These are phyloP conservation scores for Helianthus tuberosus DNA, from an alignment of 129 eudicot genomes.

Conservation along the genomic window DNA sequence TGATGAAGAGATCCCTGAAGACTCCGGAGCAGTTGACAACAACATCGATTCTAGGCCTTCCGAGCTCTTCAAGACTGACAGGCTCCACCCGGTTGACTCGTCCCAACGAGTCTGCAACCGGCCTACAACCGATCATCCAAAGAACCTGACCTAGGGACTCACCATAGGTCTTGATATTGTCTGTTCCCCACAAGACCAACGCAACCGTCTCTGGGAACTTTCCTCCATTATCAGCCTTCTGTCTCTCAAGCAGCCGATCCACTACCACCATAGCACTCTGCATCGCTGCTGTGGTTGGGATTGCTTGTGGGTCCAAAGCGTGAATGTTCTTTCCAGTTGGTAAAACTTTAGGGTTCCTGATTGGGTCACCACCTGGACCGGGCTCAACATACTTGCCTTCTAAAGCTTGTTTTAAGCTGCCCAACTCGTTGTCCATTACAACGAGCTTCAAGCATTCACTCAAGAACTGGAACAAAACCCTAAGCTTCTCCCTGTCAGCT, in stretches of 20 bases:
- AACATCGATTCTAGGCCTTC: constrained; percentile 99
- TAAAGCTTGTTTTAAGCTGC: constrained; percentile 88
- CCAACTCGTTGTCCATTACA: constrained; percentile 90
- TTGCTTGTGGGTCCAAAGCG: constrained; percentile 97
- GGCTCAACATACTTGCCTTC: constrained; percentile 98
- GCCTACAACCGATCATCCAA: constrained; percentile 97
- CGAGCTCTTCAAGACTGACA: constrained; percentile 96
- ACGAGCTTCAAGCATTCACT: constrained; percentile 87
- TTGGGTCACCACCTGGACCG: constrained; percentile 99
- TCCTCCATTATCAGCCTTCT: constrained; percentile 95
- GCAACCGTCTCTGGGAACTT: constrained; percentile 97
- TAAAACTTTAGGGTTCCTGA: constrained; percentile 93
- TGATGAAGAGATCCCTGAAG: constrained; percentile 94
- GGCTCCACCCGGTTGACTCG: constrained; percentile 89
- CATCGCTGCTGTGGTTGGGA: constrained; percentile 97
- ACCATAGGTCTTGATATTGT: constrained; percentile 95
- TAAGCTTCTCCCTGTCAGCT: constrained; percentile 89
- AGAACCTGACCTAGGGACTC: constrained; percentile 97
- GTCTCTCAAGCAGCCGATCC: constrained; percentile 93
- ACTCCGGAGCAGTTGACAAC: constrained; percentile 99
- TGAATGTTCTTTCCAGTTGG: constrained; percentile 98
- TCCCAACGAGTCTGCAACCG: constrained; percentile 81
- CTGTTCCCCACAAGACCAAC: constrained; percentile 98
- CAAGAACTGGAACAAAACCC: constrained; percentile 68
- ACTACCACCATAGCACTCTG: constrained; percentile 95